These are phyloP conservation scores for Pyricularia pennisetigena DNA, from an alignment of 2,329 filamentous ascomycete species.

Conservation along the genomic window DNA sequence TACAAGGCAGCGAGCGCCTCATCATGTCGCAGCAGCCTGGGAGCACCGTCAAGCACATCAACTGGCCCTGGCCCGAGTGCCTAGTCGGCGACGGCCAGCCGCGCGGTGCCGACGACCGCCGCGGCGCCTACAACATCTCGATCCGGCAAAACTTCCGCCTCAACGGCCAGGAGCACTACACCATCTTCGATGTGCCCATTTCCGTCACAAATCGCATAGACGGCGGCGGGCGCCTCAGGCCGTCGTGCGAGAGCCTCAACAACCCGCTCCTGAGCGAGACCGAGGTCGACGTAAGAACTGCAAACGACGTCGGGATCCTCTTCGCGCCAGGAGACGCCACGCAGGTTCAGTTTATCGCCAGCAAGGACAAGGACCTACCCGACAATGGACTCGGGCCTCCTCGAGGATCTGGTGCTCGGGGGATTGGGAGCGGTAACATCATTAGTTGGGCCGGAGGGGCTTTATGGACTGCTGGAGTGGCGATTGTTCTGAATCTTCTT, in stretches of 20 bases:
- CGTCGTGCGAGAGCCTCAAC: slow-evolving; percentile 36
- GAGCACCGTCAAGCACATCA: slow-evolving; percentile 65
- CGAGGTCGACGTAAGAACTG: slow-evolving; percentile 29
- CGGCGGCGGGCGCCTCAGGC: slow-evolving; percentile 23
- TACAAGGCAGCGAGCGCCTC: slow-evolving; percentile 44
- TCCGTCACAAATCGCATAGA: slow-evolving; percentile 56
- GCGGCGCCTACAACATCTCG: slow-evolving; percentile 60
- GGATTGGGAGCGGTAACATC: slow-evolving; percentile 20
- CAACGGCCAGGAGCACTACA: slow-evolving; percentile 55
- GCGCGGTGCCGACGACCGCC: slow-evolving; percentile 32
- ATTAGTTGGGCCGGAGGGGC: slow-evolving; percentile 22
- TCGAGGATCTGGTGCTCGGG: slow-evolving; percentile 9
- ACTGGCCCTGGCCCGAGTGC: slow-evolving; percentile 63
- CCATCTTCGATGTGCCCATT: slow-evolving; percentile 62
- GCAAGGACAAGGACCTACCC: slow-evolving; percentile 16
- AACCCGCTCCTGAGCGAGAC: slow-evolving; percentile 40
- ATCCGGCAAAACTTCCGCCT: slow-evolving; percentile 62
- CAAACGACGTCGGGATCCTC: slow-evolving; percentile 32
- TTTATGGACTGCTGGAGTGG: slow-evolving; percentile 22
- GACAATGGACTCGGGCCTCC: slow-evolving; percentile 21
- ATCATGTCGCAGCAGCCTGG: slow-evolving; percentile 54
- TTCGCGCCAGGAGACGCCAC: slow-evolving; percentile 43
- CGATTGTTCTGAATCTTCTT: slow-evolving; percentile 19
- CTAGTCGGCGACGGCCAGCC: slow-evolving; percentile 50
- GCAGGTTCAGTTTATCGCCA: slow-evolving; percentile 24